phyloP scores from a whole-genome alignment of 345 rosid genomes.

The Gossypium turneri region DNA sequence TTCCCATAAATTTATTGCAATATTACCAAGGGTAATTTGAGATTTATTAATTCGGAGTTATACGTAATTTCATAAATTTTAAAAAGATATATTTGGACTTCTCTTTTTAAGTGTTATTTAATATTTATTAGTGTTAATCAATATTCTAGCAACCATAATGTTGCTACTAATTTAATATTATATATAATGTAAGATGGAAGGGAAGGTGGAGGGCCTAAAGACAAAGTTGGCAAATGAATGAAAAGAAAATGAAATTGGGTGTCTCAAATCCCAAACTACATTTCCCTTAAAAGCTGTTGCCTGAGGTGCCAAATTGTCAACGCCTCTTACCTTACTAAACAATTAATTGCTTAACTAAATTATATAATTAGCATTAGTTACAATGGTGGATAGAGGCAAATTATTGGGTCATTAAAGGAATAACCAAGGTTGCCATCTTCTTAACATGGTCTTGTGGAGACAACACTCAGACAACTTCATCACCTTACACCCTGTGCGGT shows the following conservation, averaged over 20 bases:
- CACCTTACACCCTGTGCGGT: slow-evolving; percentile 7
- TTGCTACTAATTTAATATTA: too few relatives aligned
- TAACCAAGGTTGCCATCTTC: slow-evolving; percentile 10
- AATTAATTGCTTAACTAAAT: not conserved
- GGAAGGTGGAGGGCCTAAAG: not conserved
- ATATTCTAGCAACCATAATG: too few relatives aligned
- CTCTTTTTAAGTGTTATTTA: too few relatives aligned
- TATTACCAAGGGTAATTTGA: too few relatives aligned
- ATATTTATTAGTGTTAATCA: too few relatives aligned
- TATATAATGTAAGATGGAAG: not conserved
- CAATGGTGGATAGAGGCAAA: not conserved
- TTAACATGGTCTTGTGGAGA: not conserved
- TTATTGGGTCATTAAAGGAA: slow-evolving; percentile 23
- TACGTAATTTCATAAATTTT: too few relatives aligned
- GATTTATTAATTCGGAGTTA: too few relatives aligned
- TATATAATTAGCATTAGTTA: not conserved
- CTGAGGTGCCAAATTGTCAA: slow-evolving; percentile 7
- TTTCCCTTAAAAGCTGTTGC: not conserved
- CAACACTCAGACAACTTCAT: slow-evolving; percentile 7
- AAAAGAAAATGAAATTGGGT: not conserved
- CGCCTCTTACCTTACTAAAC: slow-evolving; percentile 4
- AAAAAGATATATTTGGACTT: too few relatives aligned
- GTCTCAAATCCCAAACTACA: not conserved
- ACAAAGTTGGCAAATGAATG: not conserved
- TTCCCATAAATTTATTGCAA: too few relatives aligned